Conservation (phyloP, 768 basidiomycete species). For the Ramaria rubella region DNA sequence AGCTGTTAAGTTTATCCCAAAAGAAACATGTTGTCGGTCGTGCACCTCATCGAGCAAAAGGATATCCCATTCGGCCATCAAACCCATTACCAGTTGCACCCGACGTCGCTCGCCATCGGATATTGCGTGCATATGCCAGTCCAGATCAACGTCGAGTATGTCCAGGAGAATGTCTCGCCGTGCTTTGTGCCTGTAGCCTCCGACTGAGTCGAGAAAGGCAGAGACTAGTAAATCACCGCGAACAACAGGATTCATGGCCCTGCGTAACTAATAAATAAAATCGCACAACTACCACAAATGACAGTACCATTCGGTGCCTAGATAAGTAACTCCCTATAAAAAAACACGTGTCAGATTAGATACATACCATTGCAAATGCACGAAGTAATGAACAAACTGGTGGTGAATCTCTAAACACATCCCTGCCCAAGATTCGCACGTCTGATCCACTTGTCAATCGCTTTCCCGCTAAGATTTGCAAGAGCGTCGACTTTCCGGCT, state of each 20-base stretch:
- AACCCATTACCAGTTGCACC: conserved; percentile 92
- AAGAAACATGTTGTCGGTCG: not conserved
- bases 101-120: conserved; percentile 93
- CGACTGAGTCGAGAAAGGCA: conserved; percentile 94
- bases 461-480: conserved; percentile 92
- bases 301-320: conserved; percentile 89
- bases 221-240: conserved; percentile 87
- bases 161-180: conserved; percentile 80
- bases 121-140: conserved; percentile 94
- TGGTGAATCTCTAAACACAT: conserved; percentile 87
- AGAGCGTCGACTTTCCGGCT: conserved; percentile 94
- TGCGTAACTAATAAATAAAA: conserved; percentile 23
- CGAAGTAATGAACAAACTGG: conserved; percentile 20
- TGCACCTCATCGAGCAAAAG: conserved; percentile 87
- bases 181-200: conserved; percentile 90
- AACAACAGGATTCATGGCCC: conserved; percentile 97
- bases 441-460: conserved; percentile 48
- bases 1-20: not conserved
- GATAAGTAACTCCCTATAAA: conserved; percentile 62
- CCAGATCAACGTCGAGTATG: conserved; percentile 90
- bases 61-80: conserved; percentile 93
- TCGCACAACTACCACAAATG: not conserved
- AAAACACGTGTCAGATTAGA: not conserved
- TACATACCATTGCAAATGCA: not conserved
- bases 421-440: conserved; percentile 67